Base-by-base conservation (phyloP, 768 basidiomycete genomes). In the Mycena capillaripes region DNA sequence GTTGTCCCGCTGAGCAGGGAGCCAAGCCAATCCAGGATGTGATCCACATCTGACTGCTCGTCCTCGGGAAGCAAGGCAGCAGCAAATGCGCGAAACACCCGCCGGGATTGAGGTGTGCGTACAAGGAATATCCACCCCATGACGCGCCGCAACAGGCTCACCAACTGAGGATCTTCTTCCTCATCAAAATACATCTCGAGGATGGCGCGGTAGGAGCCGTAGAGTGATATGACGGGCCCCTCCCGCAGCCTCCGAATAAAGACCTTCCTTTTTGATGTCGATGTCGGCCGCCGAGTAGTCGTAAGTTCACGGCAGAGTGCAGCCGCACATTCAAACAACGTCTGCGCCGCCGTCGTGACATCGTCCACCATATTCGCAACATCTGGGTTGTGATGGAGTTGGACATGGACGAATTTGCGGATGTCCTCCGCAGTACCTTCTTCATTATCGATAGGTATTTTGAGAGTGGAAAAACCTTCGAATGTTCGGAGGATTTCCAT, bases 341-440 rank as follows among this genome's bases (percentile, higher is more conserved):
- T 58, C 57, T 58, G 57, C 10, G 57, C 57, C 34, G 36, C 57
- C 57, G 38, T 58, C 32, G 57, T n/a, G 36, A 58, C 57, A 40
- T 58, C 57, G n/a, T 58, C 57, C 57, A 38, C 57, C 57, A 58
- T 38, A 58, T 40, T n/a, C 34, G 57, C 34, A 58, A 58, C 57
- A n/a, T 38, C 36, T 9, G 34, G 19, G 57, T 58, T 58, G 32
- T 29, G 55, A 36, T 57, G 29, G 25, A 58, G 57, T 58, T 58
- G 34, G 36, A 2, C n/a, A 14, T 42, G 38, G 25, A 59, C 58
- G 11, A 59, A 59, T 16, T 59, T 59, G 38, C 38, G 58, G 40
- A 59, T 59, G 58, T 59, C 58, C 21, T 59, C 58, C 21, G 12
- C 40, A 29, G 58, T 59, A 44, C 58, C 58, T 56, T 56, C 55